Evolutionary conservation across 2,329 filamentous ascomycete species (phyloP), one percentile per base, ranked within the genome.

Genomic region (Xylaria sp.): DNA sequence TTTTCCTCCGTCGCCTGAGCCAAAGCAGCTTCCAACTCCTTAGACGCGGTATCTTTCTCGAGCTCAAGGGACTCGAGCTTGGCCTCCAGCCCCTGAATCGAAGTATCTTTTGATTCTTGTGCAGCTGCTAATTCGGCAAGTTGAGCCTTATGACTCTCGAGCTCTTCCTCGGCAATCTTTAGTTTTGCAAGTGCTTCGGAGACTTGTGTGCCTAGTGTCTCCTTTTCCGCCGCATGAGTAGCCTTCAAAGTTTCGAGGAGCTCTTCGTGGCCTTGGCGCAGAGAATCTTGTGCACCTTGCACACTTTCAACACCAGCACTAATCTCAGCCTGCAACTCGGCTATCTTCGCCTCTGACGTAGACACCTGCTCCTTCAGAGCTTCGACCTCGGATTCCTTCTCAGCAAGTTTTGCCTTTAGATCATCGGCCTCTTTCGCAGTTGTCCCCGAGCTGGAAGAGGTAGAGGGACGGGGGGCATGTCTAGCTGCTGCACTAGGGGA

Each of bases 371-470:
- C 81, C 76, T 87, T 88, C 34, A 90, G 82, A 12, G 84, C 79
- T 62, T 85, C 83, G 9, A 90, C 85, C 74, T 89, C 86, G 6
- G 83, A 77, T 74, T 90, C 87, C 69, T 86, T 88, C 36, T 86
- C 83, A 4, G 82, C 81, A 24, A 91, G 81, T 78, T 89, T 89
- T 7, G 82, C 78, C 80, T 88, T 90, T 51, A 91, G 81, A 54
- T 88, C 85, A 58, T 90, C 88, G 3, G 87, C 80, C 73, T 88
- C 87, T 79, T 88, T 89, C 21, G 83, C 76, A 7, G 83, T 81
- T 17, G 81, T 77, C 24, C 80, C 79, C 19, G 78, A 74, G 54
- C 76, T 76, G 17, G 81, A 78, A 11, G 76, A 76, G n/a, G 77
- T 76, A 48, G 80, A 84, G 5, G 82, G 75, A 30, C 83, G 82